Evolutionary conservation across 306 rosid species (phyloP), one percentile per base, ranked within the genome.

Genomic region (Leucaena leucocephala): DNA sequence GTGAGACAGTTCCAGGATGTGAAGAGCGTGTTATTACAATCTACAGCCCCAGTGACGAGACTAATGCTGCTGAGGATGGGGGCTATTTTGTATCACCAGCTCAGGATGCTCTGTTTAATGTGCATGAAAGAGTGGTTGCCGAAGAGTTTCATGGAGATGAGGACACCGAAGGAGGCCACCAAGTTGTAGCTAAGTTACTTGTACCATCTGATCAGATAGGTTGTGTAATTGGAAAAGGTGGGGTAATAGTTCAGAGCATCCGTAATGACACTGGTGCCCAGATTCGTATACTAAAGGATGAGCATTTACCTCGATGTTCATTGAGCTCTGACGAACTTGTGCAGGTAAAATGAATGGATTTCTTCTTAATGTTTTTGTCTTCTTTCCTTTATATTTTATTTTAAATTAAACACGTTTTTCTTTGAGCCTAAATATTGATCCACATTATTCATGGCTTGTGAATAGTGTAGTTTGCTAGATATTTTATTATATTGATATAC

Each of bases 171-270:
- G 91, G 82, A 6, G 86, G 86, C 55, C 91, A 76, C 10, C 97
- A 95, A 71, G 98, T 93, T 12, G 88, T 78, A 43, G 98, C 94
- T 45, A 84, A 90, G 89, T 89, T 95, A 65, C 92, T 95, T 48
- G 98, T 95, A 15, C 98, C 98, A 10, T 93, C 99, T 62, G 99
- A 95, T 86, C 99, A 95, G 90, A 93, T 95, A 76, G 98, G 99
- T 59, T 93, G 97, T 68, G 80, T 95, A 44, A 91, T 95, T 73
- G 99, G 99, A 45, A 95, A 95, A 83, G 99, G 99, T 21, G 99
- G 99, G 33, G 94, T 86, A 87, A 91, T 93, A 46, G 97, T 95
- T 68, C 97, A 95, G 90, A 88, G 65, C 45, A 84, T 95, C 58
- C 93, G 99, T 2, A 85, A 86, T 73, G 98, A 95, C 50, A 89